Conservation (phyloP, 352 stramenopile genomes). For the Globisporangium acanthophoron region DNA sequence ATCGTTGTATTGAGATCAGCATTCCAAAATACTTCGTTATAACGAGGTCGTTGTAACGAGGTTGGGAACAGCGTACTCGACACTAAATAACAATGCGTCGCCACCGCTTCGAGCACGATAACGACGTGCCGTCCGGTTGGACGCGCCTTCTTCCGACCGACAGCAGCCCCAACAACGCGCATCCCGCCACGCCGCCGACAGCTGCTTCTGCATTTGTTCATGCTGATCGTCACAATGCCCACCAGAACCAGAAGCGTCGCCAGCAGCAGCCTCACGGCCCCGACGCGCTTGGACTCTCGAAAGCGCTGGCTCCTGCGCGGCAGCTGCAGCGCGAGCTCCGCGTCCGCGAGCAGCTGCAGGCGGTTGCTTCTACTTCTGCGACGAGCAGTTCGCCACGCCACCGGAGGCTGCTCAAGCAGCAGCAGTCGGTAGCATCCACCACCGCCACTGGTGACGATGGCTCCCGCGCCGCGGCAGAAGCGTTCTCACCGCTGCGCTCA, state of each 20-base stretch:
- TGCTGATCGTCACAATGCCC: not conserved
- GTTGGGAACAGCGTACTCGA: too few species aligned
- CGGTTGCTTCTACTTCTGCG: too few species aligned
- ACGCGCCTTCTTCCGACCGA: constrained; percentile 21
- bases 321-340: constrained; percentile 22
- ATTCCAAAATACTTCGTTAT: too few species aligned
- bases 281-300: constrained; percentile 29
- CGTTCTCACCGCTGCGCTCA: constrained; percentile 39
- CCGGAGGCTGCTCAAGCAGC: not conserved
- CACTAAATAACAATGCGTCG: not conserved
- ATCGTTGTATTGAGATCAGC: too few species aligned
- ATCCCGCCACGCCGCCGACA: constrained; percentile 1
- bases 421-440: not conserved
- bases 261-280: constrained; percentile 3
- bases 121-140: constrained; percentile 17
- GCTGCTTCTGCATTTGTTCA: not conserved
- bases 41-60: too few species aligned
- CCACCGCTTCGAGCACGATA: not conserved
- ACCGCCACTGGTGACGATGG: not conserved
- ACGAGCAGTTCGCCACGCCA: constrained; percentile 6
- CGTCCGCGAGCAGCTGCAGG: constrained; percentile 8
- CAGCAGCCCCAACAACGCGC: constrained; percentile 13
- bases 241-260: not conserved
- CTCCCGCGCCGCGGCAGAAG: constrained; percentile 12
- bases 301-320: constrained; percentile 22